A percentile compares a stretch with the other conserved stretches of the same genome.
Conservation (phyloP, 768 basidiomycete species). For the Russula emetica region DNA sequence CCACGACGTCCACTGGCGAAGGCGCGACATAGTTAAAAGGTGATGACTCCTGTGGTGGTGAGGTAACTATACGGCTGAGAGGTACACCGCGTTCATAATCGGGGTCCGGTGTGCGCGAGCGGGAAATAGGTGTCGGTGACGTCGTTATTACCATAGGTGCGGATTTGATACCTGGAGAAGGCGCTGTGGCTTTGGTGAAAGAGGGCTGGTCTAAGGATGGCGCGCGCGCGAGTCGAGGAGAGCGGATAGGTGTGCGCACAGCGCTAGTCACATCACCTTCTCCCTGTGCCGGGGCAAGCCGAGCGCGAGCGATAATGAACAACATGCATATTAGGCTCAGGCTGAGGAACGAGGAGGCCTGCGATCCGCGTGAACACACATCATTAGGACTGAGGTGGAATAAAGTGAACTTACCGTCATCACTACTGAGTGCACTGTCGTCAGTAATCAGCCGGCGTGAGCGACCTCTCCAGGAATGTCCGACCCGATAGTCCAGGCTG, state of each 20-base stretch:
- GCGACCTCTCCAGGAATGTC: slow-evolving; percentile 20
- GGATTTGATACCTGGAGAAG: neutral
- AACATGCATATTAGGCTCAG: slow-evolving; percentile 9
- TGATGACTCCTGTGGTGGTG: slow-evolving; percentile 34
- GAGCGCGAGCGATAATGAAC: slow-evolving; percentile 27
- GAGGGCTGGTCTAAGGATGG: slow-evolving; percentile 33
- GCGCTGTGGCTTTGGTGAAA: neutral
- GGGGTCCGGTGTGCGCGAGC: slow-evolving; percentile 43
- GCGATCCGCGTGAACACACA: neutral
- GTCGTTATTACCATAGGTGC: slow-evolving; percentile 12
- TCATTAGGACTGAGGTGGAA: neutral
- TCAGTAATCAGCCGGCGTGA: slow-evolving; percentile 31
- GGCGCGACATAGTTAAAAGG: slow-evolving; percentile 24
- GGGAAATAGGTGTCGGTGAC: slow-evolving; percentile 13
- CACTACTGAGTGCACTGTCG: slow-evolving; percentile 30
- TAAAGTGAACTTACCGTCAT: slow-evolving; percentile 14
- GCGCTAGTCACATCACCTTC: slow-evolving; percentile 24
- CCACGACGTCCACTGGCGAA: slow-evolving; percentile 18
- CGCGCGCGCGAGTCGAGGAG: slow-evolving; percentile 15
- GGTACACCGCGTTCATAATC: slow-evolving; percentile 43
- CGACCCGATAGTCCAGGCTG: slow-evolving; percentile 31
- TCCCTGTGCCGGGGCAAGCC: slow-evolving; percentile 27
- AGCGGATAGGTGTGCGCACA: slow-evolving; percentile 23
- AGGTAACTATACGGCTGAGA: slow-evolving; percentile 51
- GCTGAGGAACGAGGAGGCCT: slow-evolving; percentile 15